Base-by-base conservation (phyloP, 73 alveolate genomes). In the Paraurostyla sp. region DNA sequence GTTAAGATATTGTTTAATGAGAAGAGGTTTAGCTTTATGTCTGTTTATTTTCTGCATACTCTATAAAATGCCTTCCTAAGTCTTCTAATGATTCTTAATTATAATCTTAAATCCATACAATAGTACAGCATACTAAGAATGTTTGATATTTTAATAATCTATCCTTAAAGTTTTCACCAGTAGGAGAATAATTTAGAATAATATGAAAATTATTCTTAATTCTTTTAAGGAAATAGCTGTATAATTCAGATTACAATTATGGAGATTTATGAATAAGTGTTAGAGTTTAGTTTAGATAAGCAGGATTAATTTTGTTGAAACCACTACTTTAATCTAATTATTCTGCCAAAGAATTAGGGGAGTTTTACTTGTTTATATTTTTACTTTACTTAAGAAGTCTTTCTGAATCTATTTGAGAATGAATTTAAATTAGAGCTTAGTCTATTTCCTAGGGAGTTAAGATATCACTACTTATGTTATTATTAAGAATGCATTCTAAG, bases 31-130 rank as follows among this genome's bases (percentile, higher is more conserved):
- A 40, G 9, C 22, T 6, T 11, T 9, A 57, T 36, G 13, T 7
- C 13, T 68, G 62, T 36, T 68, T 30, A 1, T 68, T 6, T 4
- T 68, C 83, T 33, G 58, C 30, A 68, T 11, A 68, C 38, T 85
- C 92, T 81, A 96, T 59, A 81, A 91, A 90, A 71, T 92, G 87
- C 86, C 94, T 94, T 30, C 99, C 98, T 23, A 98, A 98, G 32
- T 98, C 93, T 87, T 91, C 94, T 29, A 93, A 91, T 0, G 99
- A 99, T 76, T 97, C 98, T 76, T 93, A 86, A 40, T 99, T 98
- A 99, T 99, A 98, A 20, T 96, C 95, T 83, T 94, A 92, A 58
- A 97, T 90, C 99, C 99, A 98, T 36, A 95, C 95, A 60, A 98
- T 81, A 6, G 98, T 96, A 49, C 99, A 96, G 80, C 99, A 95